A percentile compares a stretch with the other conserved stretches of the same genome.
Evolutionary conservation across 495 filamentous ascomycete genomes (phyloP).

Genomic region (Choiromyces venosus): DNA sequence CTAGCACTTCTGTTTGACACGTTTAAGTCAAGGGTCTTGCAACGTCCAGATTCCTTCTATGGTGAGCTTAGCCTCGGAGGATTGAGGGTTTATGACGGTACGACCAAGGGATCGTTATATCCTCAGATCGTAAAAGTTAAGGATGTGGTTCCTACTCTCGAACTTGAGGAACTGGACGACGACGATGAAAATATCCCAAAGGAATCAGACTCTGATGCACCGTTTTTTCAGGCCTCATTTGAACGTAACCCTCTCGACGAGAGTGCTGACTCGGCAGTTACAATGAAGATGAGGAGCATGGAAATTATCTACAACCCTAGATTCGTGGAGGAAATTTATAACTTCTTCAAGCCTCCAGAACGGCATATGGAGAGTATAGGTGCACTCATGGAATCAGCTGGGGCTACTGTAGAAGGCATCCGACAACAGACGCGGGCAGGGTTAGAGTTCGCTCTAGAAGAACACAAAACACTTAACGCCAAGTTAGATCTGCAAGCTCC

Average conservation of each 20-base stretch:
- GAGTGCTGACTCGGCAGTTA: conserved; percentile 81
- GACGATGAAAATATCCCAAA: conserved; percentile 44
- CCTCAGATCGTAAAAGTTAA: conserved; percentile 94
- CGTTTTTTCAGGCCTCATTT: conserved; percentile 85
- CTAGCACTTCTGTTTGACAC: conserved; percentile 88
- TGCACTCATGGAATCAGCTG: conserved; percentile 87
- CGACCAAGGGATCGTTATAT: conserved; percentile 80
- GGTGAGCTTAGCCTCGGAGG: conserved; percentile 84
- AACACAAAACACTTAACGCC: conserved; percentile 96
- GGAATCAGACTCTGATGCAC: conserved; percentile 53
- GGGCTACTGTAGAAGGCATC: conserved; percentile 87
- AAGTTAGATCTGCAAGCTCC: conserved; percentile 93
- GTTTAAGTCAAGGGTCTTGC: conserved; percentile 79
- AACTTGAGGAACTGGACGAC: conserved; percentile 60
- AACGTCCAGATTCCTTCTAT: conserved; percentile 83
- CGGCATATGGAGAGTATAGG: conserved; percentile 97
- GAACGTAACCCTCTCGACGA: conserved; percentile 94
- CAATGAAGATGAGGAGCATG: conserved; percentile 85
- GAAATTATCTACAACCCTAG: conserved; percentile 96
- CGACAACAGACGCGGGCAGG: conserved; percentile 93
- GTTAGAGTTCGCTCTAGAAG: conserved; percentile 88
- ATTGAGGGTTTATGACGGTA: conserved; percentile 90
- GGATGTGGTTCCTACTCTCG: conserved; percentile 53
- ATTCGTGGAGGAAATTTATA: conserved; percentile 79
- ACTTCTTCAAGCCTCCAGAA: conserved; percentile 93